Conservation (phyloP, 2,329 filamentous ascomycete species). For the Venturiaceae sp. region DNA sequence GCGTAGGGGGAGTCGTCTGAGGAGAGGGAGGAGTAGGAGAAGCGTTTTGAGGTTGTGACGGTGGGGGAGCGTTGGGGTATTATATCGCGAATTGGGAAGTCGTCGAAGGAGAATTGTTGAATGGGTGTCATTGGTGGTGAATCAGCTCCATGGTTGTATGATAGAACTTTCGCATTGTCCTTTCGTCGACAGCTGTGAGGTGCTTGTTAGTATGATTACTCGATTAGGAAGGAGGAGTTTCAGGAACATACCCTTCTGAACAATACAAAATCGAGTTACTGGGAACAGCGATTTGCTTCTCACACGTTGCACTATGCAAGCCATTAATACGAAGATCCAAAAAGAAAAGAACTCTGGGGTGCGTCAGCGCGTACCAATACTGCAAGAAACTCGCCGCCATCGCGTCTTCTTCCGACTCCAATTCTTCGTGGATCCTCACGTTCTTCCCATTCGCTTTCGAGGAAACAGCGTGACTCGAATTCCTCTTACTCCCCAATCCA, state of each 20-base stretch:
- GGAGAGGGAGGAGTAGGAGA: constrained; percentile 24
- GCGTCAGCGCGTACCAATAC: constrained; percentile 33
- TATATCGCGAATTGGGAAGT: constrained; percentile 28
- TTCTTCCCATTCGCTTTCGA: constrained; percentile 2
- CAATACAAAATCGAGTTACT: constrained; percentile 53
- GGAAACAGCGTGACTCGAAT: not conserved
- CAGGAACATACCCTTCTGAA: constrained; percentile 50
- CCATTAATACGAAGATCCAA: constrained; percentile 3
- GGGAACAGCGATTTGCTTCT: constrained; percentile 54
- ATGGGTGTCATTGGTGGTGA: constrained; percentile 25
- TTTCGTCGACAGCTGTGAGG: constrained; percentile 34
- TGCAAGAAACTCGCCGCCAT: constrained; percentile 44
- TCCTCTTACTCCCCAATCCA: constrained; percentile 1
- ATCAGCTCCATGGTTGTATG: constrained; percentile 17
- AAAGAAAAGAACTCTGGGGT: not conserved
- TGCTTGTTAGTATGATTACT: not conserved
- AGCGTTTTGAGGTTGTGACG: constrained; percentile 23
- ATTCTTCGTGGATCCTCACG: constrained; percentile 16
- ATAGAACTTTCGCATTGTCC: constrained; percentile 29
- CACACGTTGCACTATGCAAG: constrained; percentile 47
- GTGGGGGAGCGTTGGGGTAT: constrained; percentile 37
- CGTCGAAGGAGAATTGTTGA: constrained; percentile 14
- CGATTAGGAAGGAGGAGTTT: constrained; percentile 5
- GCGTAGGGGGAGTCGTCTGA: constrained; percentile 23
- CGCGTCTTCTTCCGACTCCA: constrained; percentile 35